Base-by-base conservation (phyloP, 1,139 yeast genomes). In the Taiozyma onychis region DNA sequence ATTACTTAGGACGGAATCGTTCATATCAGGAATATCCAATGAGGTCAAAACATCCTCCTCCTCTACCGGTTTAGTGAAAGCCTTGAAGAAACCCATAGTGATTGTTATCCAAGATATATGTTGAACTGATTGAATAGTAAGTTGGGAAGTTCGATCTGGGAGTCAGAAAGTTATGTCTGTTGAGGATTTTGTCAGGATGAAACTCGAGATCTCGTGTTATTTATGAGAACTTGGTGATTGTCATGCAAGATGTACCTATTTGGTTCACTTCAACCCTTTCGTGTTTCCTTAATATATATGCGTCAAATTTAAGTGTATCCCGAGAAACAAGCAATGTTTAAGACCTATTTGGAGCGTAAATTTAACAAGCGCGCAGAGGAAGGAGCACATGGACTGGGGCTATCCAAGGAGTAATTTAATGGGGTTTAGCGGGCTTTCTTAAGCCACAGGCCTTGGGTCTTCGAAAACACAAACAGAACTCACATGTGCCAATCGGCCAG, bases 1-100 rank as follows among this genome's bases (percentile, higher is more conserved):
- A 35, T 37, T 39, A 47, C 30, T 42, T 49, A 46, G 44, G 44
- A 47, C 45, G 44, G 14, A 48, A 18, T 37, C 18, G 13, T 37
- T 37, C 14, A 22, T 18, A 21, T 18, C 35, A 4, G 21, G 16
- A n/a, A 27, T 27, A 21, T 39, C 30, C 11, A 39, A 28, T 9
- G 30, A 42, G 16, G n/a, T 42, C 13, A 42, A 27, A 6, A 2
- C 16, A 22, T 26, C 41, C 24, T 37, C 41, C 24, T 37, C 41
- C 24, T 37, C 41, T 9, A 21, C 14, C 8, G 22, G 41, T 37
- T 18, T 37, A 18, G 24, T 37, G 41, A 37, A 37, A 37, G 41
- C 2, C 4, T 37, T 47, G 47, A 56, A 56, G 45, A 55, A 51
- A 3, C 54, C 53, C 53, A 56, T 49, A 18, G 35, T 18, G 41